Percentiles rank a stretch among this genome's conserved stretches.
These are phyloP conservation scores for Candida namnaoensis DNA, from an alignment of 805 yeast genomes.

Conservation along the genomic window DNA sequence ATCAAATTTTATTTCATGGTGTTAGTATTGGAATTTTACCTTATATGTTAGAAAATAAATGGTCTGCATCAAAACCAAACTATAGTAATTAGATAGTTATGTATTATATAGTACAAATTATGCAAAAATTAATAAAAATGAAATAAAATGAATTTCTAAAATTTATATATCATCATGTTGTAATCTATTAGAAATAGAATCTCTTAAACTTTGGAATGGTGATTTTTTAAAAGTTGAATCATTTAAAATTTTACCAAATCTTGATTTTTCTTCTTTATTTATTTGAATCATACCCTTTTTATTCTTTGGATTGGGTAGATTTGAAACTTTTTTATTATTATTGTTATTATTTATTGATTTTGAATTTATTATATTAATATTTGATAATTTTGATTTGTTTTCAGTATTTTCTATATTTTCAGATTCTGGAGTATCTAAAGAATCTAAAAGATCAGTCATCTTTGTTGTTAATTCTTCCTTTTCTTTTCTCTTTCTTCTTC, in stretches of 20 bases:
- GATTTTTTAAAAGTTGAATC: conserved; percentile 45
- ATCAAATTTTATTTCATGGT: conserved; percentile 55
- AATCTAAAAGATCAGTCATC: conserved; percentile 52
- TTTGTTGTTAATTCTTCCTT: conserved; percentile 60
- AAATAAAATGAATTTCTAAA: neutral
- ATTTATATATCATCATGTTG: conserved; percentile 1
- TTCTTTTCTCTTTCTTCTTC: conserved; percentile 55
- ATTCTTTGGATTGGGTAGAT: conserved; percentile 47
- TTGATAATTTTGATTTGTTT: conserved; percentile 2
- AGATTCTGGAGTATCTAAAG: conserved; percentile 28
- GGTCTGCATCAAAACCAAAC: conserved; percentile 17
- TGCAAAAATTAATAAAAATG: neutral
- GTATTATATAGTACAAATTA: too few species aligned
- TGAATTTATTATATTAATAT: neutral
- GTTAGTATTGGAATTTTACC: conserved; percentile 55
- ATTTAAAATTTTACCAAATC: conserved; percentile 50
- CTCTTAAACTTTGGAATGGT: conserved; percentile 59
- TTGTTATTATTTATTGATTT: neutral
- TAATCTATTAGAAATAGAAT: conserved; percentile 31
- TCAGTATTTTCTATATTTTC: conserved; percentile 7
- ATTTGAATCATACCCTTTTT: conserved; percentile 45
- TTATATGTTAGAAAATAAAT: conserved; percentile 32
- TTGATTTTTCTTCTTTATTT: conserved; percentile 45
- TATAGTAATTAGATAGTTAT: conserved; percentile 1
- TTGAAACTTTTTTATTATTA: conserved; percentile 12